Conservation (phyloP, 306 rosid species). For the Begonia masoniana region DNA sequence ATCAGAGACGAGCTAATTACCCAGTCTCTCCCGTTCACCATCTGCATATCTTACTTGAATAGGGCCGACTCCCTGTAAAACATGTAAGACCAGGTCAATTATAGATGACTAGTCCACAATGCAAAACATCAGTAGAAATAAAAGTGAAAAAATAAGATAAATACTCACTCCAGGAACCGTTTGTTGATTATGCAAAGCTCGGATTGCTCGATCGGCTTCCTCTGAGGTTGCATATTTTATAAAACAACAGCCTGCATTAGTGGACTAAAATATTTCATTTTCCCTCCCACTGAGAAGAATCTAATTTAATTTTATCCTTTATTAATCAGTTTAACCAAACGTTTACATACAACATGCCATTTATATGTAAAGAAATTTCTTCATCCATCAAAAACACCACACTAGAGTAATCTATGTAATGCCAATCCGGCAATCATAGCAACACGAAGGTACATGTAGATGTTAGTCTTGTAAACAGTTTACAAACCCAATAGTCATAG, state of each 20-base stretch:
- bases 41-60: slow-evolving; percentile 99
- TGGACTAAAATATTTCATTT: slow-evolving; percentile 1
- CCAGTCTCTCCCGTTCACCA: slow-evolving; percentile 97
- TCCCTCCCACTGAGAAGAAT: too few relatives aligned
- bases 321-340: too few relatives aligned
- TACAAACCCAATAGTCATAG: too few relatives aligned
- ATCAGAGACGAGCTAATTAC: slow-evolving; percentile 28
- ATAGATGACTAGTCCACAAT: too few relatives aligned
- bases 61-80: slow-evolving; percentile 73
- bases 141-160: slow-evolving; percentile 17
- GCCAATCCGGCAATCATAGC: too few relatives aligned
- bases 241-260: slow-evolving; percentile 96
- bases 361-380: too few relatives aligned
- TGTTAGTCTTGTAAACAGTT: too few relatives aligned
- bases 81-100: slow-evolving; percentile 13
- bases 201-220: slow-evolving; percentile 92
- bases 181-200: slow-evolving; percentile 87
- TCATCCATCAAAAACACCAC: too few relatives aligned
- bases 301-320: too few relatives aligned
- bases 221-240: slow-evolving; percentile 82
- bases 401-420: too few relatives aligned
- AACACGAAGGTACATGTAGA: too few relatives aligned
- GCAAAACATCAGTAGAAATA: slow-evolving; percentile 7
- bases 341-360: too few relatives aligned
- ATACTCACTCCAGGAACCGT: slow-evolving; percentile 92